Evolutionary conservation across 2,329 filamentous ascomycete genomes (phyloP).

Genomic region (Pseudogymnoascus sp.): DNA sequence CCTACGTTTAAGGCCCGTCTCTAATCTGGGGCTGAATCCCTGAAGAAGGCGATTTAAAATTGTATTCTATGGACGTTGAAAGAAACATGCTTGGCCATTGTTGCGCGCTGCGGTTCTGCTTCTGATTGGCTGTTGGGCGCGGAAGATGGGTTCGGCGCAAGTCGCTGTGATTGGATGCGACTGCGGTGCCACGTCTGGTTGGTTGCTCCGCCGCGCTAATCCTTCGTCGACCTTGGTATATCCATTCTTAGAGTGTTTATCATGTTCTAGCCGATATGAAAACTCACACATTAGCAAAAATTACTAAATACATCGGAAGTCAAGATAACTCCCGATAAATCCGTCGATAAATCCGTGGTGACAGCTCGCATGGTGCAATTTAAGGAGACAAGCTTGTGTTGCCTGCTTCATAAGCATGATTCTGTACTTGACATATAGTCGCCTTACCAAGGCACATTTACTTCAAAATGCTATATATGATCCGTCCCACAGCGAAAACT

Average conservation of each 20-base stretch:
- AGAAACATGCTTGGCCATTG: background rate
- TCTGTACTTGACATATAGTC: background rate
- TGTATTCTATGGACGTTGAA: background rate
- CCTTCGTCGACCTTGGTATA: background rate
- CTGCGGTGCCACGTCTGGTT: constrained; percentile 11
- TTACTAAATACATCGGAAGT: background rate
- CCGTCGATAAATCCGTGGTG: background rate
- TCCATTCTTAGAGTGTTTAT: background rate
- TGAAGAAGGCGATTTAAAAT: background rate
- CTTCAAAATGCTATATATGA: constrained; percentile 14
- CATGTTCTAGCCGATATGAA: background rate
- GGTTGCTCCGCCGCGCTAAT: background rate
- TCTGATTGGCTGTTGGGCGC: constrained; percentile 12
- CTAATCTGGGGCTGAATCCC: background rate
- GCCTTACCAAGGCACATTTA: background rate
- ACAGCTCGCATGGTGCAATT: too few species aligned
- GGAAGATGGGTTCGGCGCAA: constrained; percentile 7
- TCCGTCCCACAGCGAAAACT: background rate
- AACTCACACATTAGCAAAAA: background rate
- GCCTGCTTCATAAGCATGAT: background rate
- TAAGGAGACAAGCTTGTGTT: background rate
- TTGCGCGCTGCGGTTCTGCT: constrained; percentile 7
- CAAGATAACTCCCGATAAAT: background rate
- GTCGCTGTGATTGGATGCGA: constrained; percentile 9
- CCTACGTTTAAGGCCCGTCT: background rate